Evolutionary conservation across 129 eudicot species (phyloP).

Genomic region (Erigeron canadensis): DNA sequence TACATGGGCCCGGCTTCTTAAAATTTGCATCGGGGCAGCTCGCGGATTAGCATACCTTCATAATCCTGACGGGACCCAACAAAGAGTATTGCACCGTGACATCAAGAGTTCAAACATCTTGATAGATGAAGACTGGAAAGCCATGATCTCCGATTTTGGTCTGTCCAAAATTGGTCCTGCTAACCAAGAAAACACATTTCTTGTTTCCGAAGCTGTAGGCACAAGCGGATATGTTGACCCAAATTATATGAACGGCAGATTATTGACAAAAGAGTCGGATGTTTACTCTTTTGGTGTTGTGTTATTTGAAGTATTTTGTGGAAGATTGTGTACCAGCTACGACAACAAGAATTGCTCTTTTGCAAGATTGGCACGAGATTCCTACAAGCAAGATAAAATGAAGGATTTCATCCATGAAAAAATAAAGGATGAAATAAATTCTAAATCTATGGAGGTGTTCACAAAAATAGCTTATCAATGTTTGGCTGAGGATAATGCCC

Average conservation of each 20-base stretch:
- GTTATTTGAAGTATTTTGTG: slow-evolving; percentile 3
- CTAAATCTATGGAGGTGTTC: background rate
- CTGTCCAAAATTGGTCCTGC: background rate
- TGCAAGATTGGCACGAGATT: background rate
- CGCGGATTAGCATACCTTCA: slow-evolving; percentile 1
- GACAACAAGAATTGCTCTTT: background rate
- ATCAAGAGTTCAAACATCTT: slow-evolving; percentile 4
- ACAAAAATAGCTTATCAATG: slow-evolving; percentile 2
- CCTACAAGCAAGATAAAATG: background rate
- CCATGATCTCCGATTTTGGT: slow-evolving; percentile 4
- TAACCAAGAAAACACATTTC: background rate
- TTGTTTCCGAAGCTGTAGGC: background rate
- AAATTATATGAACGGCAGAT: background rate
- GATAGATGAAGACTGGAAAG: slow-evolving; percentile 2
- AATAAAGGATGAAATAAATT: background rate
- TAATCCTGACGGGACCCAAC: background rate
- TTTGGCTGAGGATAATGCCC: background rate
- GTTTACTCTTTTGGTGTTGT: slow-evolving; percentile 12
- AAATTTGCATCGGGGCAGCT: slow-evolving; percentile 1
- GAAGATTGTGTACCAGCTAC: background rate
- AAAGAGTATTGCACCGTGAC: slow-evolving; percentile 11
- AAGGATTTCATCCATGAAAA: background rate
- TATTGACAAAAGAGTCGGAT: background rate
- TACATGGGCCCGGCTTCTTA: background rate
- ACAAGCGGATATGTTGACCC: background rate